Evolutionary conservation across 2,329 filamentous ascomycete species (phyloP).

Genomic region (Fusarium veterinarium): DNA sequence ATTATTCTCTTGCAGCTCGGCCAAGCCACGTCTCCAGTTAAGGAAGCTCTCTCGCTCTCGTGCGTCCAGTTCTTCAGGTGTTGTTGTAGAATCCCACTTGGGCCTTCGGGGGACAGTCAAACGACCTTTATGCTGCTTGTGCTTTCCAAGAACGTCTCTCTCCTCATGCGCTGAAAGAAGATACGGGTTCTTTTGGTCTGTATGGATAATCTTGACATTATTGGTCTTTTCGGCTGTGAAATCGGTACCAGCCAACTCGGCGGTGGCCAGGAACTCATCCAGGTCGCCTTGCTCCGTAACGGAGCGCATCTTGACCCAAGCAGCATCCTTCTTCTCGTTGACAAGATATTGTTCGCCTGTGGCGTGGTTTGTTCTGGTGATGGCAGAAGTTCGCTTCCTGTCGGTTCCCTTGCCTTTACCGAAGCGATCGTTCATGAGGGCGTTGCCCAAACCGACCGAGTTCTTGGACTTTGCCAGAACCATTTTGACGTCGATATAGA

Average conservation of each 20-base stretch:
- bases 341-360: constrained; percentile 93
- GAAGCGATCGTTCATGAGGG: constrained; percentile 98
- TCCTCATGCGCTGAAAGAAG: constrained; percentile 88
- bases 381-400: constrained; percentile 74
- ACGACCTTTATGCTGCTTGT: constrained; percentile 80
- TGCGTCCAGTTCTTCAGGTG: constrained; percentile 81
- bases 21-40: constrained; percentile 88
- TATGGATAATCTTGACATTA: constrained; percentile 98
- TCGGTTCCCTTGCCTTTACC: constrained; percentile 89
- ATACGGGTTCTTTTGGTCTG: constrained; percentile 95
- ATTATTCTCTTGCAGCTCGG: constrained; percentile 92
- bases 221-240: constrained; percentile 99
- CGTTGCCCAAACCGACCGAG: constrained; percentile 92
- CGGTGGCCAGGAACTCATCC: constrained; percentile 95
- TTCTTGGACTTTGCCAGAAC: constrained; percentile 90
- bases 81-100: constrained; percentile 87
- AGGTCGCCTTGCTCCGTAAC: constrained; percentile 96
- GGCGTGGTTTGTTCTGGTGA: constrained; percentile 77
- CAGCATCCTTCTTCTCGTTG: constrained; percentile 88
- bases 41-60: constrained; percentile 84
- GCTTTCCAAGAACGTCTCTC: constrained; percentile 79
- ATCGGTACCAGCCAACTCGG: constrained; percentile 96
- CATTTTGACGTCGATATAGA: constrained; percentile 56
- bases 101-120: constrained; percentile 92
- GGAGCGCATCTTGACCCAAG: constrained; percentile 99